phyloP scores from a whole-genome alignment of 805 yeast species.

The Zygosaccharomyces rouxii region DNA sequence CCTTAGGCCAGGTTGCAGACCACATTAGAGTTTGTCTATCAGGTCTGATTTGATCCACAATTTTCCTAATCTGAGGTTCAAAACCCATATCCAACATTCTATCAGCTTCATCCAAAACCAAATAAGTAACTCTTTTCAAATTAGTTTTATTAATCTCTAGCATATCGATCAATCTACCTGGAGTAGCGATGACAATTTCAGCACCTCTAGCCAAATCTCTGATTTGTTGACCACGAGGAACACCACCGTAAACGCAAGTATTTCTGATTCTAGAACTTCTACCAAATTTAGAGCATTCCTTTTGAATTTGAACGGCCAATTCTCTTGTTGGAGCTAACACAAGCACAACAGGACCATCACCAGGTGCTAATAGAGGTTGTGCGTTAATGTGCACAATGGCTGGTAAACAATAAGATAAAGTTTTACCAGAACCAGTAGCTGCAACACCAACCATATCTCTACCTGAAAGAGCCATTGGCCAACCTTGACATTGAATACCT shows the following conservation, averaged over 20 bases:
- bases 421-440: constrained; percentile 98
- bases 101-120: constrained; percentile 98
- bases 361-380: constrained; percentile 86
- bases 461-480: constrained; percentile 99
- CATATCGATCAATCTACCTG: constrained; percentile 98
- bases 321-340: constrained; percentile 99
- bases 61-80: constrained; percentile 98
- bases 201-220: constrained; percentile 94
- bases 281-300: constrained; percentile 94
- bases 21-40: constrained; percentile 99
- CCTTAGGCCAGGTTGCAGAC: constrained; percentile 99
- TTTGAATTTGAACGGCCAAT: constrained; percentile 95
- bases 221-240: constrained; percentile 95
- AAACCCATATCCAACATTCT: constrained; percentile 99
- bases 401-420: constrained; percentile 94
- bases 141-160: constrained; percentile 92
- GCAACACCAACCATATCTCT: constrained; percentile 99
- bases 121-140: constrained; percentile 91
- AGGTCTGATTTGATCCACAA: constrained; percentile 96
- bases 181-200: constrained; percentile 96
- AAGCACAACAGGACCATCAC: constrained; percentile 96
- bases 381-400: constrained; percentile 97
- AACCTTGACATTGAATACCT: constrained; percentile 97
- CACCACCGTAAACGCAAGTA: constrained; percentile 99
- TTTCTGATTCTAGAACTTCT: constrained; percentile 87